Evolutionary conservation across 305 asterid genomes (phyloP).

Genomic region (Solanum hybrid): DNA sequence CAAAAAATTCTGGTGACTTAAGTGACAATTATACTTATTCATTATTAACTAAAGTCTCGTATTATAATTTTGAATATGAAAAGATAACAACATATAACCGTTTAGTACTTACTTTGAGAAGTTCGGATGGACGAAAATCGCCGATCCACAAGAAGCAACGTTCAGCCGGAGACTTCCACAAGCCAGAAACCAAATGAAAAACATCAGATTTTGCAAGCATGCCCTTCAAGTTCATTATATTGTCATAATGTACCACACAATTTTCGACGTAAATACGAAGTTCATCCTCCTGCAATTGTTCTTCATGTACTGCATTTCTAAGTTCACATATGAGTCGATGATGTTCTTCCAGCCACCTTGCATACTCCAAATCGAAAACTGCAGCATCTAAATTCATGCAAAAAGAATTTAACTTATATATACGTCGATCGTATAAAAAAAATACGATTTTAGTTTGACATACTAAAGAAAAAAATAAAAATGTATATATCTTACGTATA

Average conservation of each 20-base stretch:
- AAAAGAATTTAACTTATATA: neutral
- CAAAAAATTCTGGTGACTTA: neutral
- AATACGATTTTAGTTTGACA: neutral
- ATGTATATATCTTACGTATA: neutral
- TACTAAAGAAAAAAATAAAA: neutral
- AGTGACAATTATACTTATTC: neutral
- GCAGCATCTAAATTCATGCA: slow-evolving; percentile 36
- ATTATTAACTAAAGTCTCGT: neutral
- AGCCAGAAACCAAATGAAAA: slow-evolving; percentile 76
- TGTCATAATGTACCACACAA: slow-evolving; percentile 54
- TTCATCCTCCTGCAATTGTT: slow-evolving; percentile 56
- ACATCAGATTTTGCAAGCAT: slow-evolving; percentile 63
- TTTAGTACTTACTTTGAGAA: slow-evolving; percentile 51
- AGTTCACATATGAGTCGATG: slow-evolving; percentile 62
- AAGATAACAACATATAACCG: neutral
- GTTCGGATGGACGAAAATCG: slow-evolving; percentile 78
- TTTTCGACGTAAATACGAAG: slow-evolving; percentile 52
- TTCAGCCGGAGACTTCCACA: slow-evolving; percentile 89
- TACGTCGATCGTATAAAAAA: neutral
- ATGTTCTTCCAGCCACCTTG: slow-evolving; percentile 86
- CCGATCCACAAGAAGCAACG: slow-evolving; percentile 94
- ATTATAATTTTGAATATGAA: no score
- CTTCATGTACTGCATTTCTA: slow-evolving; percentile 46
- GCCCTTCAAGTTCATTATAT: slow-evolving; percentile 45
- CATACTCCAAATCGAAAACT: slow-evolving; percentile 68